These are phyloP conservation scores for Penicillium sp. DNA, from an alignment of 2,329 filamentous ascomycete species.

Conservation along the genomic window DNA sequence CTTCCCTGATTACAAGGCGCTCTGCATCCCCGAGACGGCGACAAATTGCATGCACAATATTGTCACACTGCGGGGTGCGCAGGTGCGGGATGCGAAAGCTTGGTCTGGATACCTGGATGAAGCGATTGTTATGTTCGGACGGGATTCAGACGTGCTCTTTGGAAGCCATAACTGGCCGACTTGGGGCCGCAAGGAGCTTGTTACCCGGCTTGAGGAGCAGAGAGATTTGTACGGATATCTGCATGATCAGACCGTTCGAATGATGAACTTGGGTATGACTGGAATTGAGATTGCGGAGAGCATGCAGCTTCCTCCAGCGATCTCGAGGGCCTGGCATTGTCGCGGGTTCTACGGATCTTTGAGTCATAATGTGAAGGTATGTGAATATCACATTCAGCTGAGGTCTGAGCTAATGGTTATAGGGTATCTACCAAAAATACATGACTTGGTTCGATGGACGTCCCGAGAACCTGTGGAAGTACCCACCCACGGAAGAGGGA, in stretches of 20 bases:
- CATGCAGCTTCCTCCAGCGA: constrained; percentile 33
- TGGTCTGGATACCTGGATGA: constrained; percentile 44
- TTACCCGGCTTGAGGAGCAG: constrained; percentile 32
- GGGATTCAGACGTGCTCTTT: constrained; percentile 36
- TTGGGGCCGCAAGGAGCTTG: constrained; percentile 32
- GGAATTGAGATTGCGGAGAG: constrained; percentile 43
- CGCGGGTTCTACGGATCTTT: constrained; percentile 41
- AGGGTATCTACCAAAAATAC: constrained; percentile 38
- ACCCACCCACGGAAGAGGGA: constrained; percentile 35
- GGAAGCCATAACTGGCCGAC: constrained; percentile 47
- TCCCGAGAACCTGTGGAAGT: constrained; percentile 39
- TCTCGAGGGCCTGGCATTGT: constrained; percentile 32
- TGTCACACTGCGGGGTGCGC: constrained; percentile 43
- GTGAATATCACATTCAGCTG: background rate
- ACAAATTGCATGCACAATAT: constrained; percentile 47
- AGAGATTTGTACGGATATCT: constrained; percentile 44
- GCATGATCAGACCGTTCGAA: constrained; percentile 43
- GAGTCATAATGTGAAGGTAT: constrained; percentile 39
- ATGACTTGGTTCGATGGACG: constrained; percentile 37
- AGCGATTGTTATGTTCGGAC: constrained; percentile 38
- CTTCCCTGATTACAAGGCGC: constrained; percentile 38
- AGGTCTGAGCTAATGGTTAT: background rate
- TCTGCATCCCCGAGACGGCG: constrained; percentile 42
- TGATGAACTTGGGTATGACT: constrained; percentile 40
- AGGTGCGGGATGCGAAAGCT: constrained; percentile 42